Evolutionary conservation across 805 yeast genomes (phyloP).

Genomic region (Sugiyamaella chiloensis): DNA sequence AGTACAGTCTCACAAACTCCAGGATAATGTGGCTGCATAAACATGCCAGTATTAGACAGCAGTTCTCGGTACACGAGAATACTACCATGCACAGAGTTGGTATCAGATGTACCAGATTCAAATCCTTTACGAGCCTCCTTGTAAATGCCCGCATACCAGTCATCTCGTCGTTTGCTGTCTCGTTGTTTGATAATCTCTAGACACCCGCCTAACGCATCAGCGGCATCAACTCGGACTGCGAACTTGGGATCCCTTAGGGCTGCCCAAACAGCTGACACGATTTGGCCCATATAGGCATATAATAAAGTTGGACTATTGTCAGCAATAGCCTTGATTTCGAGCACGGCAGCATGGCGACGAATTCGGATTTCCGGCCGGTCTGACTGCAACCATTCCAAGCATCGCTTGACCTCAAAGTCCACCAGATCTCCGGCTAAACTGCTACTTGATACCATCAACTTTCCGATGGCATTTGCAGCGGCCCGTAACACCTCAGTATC

Average conservation of each 20-base stretch:
- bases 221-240: slow-evolving; percentile 77
- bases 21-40: slow-evolving; percentile 67
- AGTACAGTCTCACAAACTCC: slow-evolving; percentile 73
- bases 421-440: slow-evolving; percentile 88
- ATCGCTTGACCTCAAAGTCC: slow-evolving; percentile 83
- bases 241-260: slow-evolving; percentile 79
- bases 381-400: slow-evolving; percentile 87
- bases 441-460: slow-evolving; percentile 82
- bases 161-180: slow-evolving; percentile 63
- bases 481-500: slow-evolving; percentile 81
- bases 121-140: slow-evolving; percentile 65
- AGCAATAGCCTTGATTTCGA: slow-evolving; percentile 79
- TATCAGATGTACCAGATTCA: slow-evolving; percentile 46
- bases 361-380: slow-evolving; percentile 72
- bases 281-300: slow-evolving; percentile 71
- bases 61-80: slow-evolving; percentile 78
- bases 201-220: slow-evolving; percentile 73
- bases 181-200: slow-evolving; percentile 75
- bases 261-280: slow-evolving; percentile 80
- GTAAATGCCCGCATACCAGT: slow-evolving; percentile 71
- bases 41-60: slow-evolving; percentile 65
- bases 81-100: slow-evolving; percentile 76
- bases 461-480: slow-evolving; percentile 86
- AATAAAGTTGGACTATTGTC: slow-evolving; percentile 81
- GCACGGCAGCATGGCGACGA: slow-evolving; percentile 86